Evolutionary conservation across 2,329 filamentous ascomycete genomes (phyloP), one percentile per base, ranked within the genome.

Genomic region (Scedosporium aurantiacum): DNA sequence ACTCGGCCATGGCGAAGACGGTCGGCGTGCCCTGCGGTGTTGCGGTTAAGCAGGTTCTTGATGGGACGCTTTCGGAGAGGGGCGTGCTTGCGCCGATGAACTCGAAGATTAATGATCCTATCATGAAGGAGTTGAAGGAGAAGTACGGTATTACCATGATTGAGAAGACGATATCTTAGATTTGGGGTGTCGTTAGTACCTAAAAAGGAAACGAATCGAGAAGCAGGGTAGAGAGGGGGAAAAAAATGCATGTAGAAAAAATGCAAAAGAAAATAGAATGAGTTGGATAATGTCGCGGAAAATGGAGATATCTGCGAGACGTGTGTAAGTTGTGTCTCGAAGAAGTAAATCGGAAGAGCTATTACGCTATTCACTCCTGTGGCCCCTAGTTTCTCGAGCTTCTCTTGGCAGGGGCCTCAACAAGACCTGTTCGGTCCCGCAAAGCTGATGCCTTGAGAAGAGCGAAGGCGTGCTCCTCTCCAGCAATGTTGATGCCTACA

Each of bases 1-100:
- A 93, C 78, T 87, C 82, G 3, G 85, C 89, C 67, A 96, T 96
- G 91, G 90, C 89, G 55, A 88, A 86, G 74, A 75, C 91, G 52
- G 90, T 95, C 61, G 90, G 90, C 70, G 80, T 91, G 4, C 88
- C 89, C 4, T 77, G 75, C 63, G 75, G 71, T 58, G 74, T 76
- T 25, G 90, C 90, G 54, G 88, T 91, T 64, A 82, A 90, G 79
- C 83, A 88, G 78, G 87, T 94, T 25, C 81, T 93, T 45, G 80
- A 91, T 72, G 88, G 89, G 18, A 88, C 84, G 2, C 84, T 92
- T 64, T 81, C 77, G 56, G 81, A 90, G 72, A 88, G 83, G 77
- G 88, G 88, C 72, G 79, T 94, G 59, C 75, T 95, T 63, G 91
- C 90, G 27, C 90, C 90, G 16, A 89, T 93, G 82, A 85, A 77